phyloP scores from a whole-genome alignment of 495 filamentous ascomycete species.

The Extremus antarcticus region DNA sequence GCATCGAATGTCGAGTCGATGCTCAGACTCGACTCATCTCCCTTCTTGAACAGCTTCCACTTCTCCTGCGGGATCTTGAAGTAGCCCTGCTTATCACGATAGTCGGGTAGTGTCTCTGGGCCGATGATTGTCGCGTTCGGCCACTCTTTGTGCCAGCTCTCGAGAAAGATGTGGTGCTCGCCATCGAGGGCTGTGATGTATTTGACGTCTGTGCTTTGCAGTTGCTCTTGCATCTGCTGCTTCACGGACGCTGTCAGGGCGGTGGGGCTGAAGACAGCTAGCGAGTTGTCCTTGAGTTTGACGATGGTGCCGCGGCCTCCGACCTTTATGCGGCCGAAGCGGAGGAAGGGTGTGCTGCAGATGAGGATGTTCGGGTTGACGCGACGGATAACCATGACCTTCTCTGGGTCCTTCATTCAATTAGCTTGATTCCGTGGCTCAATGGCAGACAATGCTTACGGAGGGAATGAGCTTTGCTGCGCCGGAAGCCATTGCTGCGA shows the following conservation, averaged over 20 bases:
- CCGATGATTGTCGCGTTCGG: slow-evolving; percentile 70
- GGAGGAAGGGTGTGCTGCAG: slow-evolving; percentile 71
- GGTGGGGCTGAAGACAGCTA: slow-evolving; percentile 89
- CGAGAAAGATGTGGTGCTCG: slow-evolving; percentile 86
- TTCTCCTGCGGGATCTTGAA: slow-evolving; percentile 41
- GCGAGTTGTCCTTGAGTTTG: slow-evolving; percentile 60
- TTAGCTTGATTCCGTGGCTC: neutral
- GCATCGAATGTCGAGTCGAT: slow-evolving; percentile 69
- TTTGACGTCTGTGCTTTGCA: slow-evolving; percentile 56
- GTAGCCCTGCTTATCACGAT: slow-evolving; percentile 57
- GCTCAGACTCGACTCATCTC: slow-evolving; percentile 22
- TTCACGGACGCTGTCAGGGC: slow-evolving; percentile 66
- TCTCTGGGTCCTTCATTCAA: slow-evolving; percentile 45
- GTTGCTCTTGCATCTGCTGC: slow-evolving; percentile 4
- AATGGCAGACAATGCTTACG: neutral
- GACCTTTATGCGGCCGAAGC: slow-evolving; percentile 69
- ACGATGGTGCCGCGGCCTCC: slow-evolving; percentile 81
- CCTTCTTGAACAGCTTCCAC: slow-evolving; percentile 31
- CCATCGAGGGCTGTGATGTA: slow-evolving; percentile 83
- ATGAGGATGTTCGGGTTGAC: slow-evolving; percentile 71
- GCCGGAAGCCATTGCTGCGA: slow-evolving; percentile 31
- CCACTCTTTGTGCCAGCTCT: slow-evolving; percentile 68
- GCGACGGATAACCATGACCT: slow-evolving; percentile 78
- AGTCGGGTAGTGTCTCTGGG: slow-evolving; percentile 76
- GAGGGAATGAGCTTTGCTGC: slow-evolving; percentile 42